Percentiles rank a stretch among this genome's conserved stretches.
These are phyloP conservation scores for Verticillium zaregamsianum DNA, from an alignment of 2,329 filamentous ascomycete species.

Conservation along the genomic window DNA sequence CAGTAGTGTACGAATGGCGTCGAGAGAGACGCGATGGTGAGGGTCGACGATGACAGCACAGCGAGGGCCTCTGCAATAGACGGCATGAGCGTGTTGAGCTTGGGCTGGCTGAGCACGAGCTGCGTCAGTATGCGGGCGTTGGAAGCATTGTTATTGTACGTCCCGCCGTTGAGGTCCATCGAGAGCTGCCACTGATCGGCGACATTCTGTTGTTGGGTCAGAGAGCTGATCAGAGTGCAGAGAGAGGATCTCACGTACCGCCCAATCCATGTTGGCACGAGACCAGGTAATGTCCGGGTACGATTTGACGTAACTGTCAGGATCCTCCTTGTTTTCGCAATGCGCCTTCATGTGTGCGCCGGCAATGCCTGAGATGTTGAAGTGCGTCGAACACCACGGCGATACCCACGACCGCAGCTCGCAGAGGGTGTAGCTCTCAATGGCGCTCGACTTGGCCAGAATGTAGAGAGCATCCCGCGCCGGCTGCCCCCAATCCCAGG, in stretches of 20 bases:
- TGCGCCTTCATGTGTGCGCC: slow-evolving; percentile 57
- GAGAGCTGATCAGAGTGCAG: neutral
- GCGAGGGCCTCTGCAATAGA: slow-evolving; percentile 72
- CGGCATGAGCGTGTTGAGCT: slow-evolving; percentile 49
- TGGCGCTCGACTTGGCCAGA: slow-evolving; percentile 44
- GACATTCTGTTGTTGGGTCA: slow-evolving; percentile 31
- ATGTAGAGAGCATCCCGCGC: slow-evolving; percentile 57
- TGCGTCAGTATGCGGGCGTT: slow-evolving; percentile 57
- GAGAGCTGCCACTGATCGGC: slow-evolving; percentile 50
- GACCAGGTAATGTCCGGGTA: slow-evolving; percentile 27
- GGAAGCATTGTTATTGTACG: slow-evolving; percentile 50
- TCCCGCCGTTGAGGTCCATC: slow-evolving; percentile 53
- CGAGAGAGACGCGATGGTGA: slow-evolving; percentile 56
- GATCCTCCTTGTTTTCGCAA: slow-evolving; percentile 55
- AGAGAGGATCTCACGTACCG: slow-evolving; percentile 16
- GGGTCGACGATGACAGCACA: slow-evolving; percentile 62
- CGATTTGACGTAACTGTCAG: slow-evolving; percentile 49
- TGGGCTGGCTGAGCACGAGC: slow-evolving; percentile 35
- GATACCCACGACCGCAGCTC: slow-evolving; percentile 60
- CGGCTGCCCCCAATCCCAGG: slow-evolving; percentile 20
- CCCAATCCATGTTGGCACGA: slow-evolving; percentile 44
- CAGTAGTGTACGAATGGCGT: slow-evolving; percentile 59
- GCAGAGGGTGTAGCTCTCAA: slow-evolving; percentile 61
- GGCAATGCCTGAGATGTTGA: slow-evolving; percentile 47
- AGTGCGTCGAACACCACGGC: slow-evolving; percentile 62